Conservation (phyloP, 495 filamentous ascomycete species). For the Trichoderma virens region DNA sequence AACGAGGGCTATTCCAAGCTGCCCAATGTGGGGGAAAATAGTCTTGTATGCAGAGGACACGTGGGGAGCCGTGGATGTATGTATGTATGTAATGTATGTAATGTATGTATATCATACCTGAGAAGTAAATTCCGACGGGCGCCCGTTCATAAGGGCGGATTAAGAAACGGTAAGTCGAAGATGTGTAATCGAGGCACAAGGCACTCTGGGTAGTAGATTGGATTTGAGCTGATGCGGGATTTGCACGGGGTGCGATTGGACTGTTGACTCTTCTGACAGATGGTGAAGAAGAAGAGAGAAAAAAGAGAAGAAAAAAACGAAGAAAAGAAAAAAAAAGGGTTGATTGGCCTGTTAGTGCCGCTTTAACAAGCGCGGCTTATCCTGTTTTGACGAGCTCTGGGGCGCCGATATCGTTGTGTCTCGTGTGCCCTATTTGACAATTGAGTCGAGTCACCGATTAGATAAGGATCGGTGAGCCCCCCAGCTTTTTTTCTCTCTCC, state of each 20-base stretch:
- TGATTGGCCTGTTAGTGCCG: neutral
- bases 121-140: conserved; percentile 89
- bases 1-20: conserved; percentile 14
- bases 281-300: conserved; percentile 9
- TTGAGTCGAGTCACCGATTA: conserved; percentile 22
- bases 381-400: conserved; percentile 1
- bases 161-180: neutral
- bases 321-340: conserved; percentile 11
- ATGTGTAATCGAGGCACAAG: conserved; percentile 12
- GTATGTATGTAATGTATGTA: conserved; percentile 21
- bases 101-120: too few species aligned
- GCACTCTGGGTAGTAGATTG: too few species aligned
- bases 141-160: conserved; percentile 86
- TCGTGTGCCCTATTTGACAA: conserved; percentile 1
- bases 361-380: neutral
- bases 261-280: conserved; percentile 13
- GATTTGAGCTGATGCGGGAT: neutral
- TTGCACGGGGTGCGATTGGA: neutral
- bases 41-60: conserved; percentile 14
- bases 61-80: conserved; percentile 19
- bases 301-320: conserved; percentile 17
- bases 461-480: neutral
- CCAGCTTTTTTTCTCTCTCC: neutral
- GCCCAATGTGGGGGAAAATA: conserved; percentile 12
- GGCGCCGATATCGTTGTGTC: conserved; percentile 5